Evolutionary conservation across 805 yeast species (phyloP).

Genomic region (Candida mattraensis): DNA sequence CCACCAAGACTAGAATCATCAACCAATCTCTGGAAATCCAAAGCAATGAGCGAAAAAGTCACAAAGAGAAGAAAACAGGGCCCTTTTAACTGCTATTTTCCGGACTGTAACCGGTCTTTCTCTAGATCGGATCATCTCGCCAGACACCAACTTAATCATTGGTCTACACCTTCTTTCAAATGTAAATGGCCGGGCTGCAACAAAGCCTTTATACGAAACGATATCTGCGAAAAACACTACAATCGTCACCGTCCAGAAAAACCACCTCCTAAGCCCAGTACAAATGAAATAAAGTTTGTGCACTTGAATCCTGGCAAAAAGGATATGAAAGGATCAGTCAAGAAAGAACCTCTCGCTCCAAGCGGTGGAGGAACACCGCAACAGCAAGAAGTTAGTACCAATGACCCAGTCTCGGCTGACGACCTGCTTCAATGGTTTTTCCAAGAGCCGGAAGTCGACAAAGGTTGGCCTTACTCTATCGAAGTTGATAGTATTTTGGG

Average conservation of each 20-base stretch:
- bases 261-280: conserved; percentile 17
- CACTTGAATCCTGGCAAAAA: too few relatives aligned
- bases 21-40: too few relatives aligned
- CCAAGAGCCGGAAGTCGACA: conserved; percentile 15
- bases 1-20: too few relatives aligned
- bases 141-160: conserved; percentile 54
- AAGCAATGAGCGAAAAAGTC: too few relatives aligned
- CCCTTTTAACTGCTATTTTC: conserved; percentile 34
- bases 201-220: conserved; percentile 53
- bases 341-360: too few relatives aligned
- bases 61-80: conserved; percentile 2
- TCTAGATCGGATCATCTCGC: conserved; percentile 56
- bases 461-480: conserved; percentile 9
- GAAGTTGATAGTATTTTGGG: conserved; percentile 14
- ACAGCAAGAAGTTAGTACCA: neutral
- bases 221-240: conserved; percentile 44
- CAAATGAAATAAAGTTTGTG: too few relatives aligned
- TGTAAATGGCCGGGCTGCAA: conserved; percentile 49
- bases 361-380: too few relatives aligned
- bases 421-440: conserved; percentile 20
- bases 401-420: conserved; percentile 13
- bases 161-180: conserved; percentile 40
- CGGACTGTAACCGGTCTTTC: conserved; percentile 50
- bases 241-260: conserved; percentile 31
- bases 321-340: neutral